phyloP scores from a whole-genome alignment of 805 yeast species.

The Lipomyces oligophaga region DNA sequence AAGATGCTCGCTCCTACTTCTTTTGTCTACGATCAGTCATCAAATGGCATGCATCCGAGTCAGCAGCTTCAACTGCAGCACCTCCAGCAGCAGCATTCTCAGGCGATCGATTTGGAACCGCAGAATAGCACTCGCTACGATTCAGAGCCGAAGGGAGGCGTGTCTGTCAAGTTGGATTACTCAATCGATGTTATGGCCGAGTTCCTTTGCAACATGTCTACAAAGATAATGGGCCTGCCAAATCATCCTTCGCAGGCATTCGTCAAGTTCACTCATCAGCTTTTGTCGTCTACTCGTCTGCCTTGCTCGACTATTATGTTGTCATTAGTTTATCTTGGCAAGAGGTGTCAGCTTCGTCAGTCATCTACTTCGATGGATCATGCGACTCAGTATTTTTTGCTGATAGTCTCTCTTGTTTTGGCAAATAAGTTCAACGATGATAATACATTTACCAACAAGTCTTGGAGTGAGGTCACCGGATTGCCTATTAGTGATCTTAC shows the following conservation, averaged over 20 bases:
- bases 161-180: conserved; percentile 72
- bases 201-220: conserved; percentile 71
- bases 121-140: not conserved
- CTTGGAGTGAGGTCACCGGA: conserved; percentile 97
- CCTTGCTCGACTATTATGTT: conserved; percentile 78
- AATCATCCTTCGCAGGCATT: conserved; percentile 47
- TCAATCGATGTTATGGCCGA: conserved; percentile 74
- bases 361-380: conserved; percentile 33
- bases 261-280: conserved; percentile 57
- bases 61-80: too few species aligned
- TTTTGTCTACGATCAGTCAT: not conserved
- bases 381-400: conserved; percentile 44
- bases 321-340: conserved; percentile 73
- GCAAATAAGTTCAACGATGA: conserved; percentile 96
- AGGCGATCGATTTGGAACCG: not conserved
- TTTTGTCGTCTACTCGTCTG: conserved; percentile 80
- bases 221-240: conserved; percentile 44
- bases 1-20: not conserved
- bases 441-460: conserved; percentile 88
- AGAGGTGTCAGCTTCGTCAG: conserved; percentile 44
- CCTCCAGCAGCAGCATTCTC: too few species aligned
- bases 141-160: conserved; percentile 55
- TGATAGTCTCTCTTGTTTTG: conserved; percentile 67
- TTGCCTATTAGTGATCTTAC: conserved; percentile 60
- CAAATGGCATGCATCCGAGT: too few species aligned